These are phyloP conservation scores for Rhizopus arrhizus DNA, from an alignment of 371 early-diverging fungal genomes.

Conservation along the genomic window DNA sequence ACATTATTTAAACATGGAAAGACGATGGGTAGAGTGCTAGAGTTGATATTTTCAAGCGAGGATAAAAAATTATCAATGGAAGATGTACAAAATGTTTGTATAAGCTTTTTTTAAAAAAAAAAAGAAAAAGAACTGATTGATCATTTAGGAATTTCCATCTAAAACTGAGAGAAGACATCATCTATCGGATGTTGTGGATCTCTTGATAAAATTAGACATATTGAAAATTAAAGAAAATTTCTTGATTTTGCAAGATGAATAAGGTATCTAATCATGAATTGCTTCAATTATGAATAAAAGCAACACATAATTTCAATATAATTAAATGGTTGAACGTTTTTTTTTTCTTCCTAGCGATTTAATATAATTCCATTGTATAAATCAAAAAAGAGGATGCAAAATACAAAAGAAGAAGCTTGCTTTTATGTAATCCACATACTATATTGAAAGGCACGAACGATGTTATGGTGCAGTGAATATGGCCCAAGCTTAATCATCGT, in stretches of 20 bases:
- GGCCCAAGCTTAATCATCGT: no score
- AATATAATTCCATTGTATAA: no score
- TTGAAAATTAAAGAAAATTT: not conserved
- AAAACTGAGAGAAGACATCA: conserved; percentile 10
- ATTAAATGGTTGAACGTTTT: no score
- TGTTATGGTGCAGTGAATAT: no score
- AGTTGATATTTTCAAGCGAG: not conserved
- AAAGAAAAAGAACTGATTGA: not conserved
- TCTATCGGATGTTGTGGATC: not conserved
- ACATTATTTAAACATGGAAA: not conserved
- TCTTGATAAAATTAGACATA: not conserved
- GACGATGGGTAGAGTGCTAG: not conserved
- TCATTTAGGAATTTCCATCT: not conserved
- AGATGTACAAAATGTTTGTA: not conserved
- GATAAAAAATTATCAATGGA: not conserved
- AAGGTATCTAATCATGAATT: not conserved
- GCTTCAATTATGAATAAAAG: not conserved
- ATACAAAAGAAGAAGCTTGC: no score
- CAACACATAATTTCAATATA: not conserved
- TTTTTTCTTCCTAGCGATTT: no score
- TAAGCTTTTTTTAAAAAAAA: not conserved
- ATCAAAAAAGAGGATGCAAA: no score
- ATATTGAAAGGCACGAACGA: no score
- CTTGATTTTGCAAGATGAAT: not conserved
- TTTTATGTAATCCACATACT: no score